Evolutionary conservation across 2,329 filamentous ascomycete genomes (phyloP), one percentile per base, ranked within the genome.

Genomic region (Fusarium sterilihyphosum): DNA sequence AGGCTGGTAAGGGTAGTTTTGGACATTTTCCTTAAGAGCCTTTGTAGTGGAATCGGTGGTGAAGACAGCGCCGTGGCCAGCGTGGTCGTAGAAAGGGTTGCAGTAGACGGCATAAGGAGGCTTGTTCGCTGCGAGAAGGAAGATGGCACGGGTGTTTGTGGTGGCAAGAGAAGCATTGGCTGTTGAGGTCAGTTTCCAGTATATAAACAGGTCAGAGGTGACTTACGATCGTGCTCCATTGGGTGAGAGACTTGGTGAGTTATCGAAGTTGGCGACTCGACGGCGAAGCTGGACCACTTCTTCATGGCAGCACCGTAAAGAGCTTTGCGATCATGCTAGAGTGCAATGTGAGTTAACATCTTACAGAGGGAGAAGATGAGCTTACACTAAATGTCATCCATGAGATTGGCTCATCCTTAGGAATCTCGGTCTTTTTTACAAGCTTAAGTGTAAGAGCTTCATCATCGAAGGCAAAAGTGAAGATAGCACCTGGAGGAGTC

Each of bases 271-370:
- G 94, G 93, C 76, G 89, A 92, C 78, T 92, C 89, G 78, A 97
- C 92, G 52, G 91, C 86, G 82, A 94, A 96, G 81, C 92, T 95
- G 57, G 92, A 92, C 94, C 94, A 97, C 82, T 95, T 96, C 87
- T 97, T 97, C 94, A 96, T 96, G 70, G 94, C 93, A 8, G 94
- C 92, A 78, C 94, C 94, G 82, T 97, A 97, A 70, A 97, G 92
- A 81, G 93, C 92, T 83, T 94, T 96, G 80, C 92, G 93, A 71
- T 88, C 86, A 83, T 97, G 94, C 92, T 96, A 61, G 65, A 65
- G 24, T 7, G 43, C 7, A n/a, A 16, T 26, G 24, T 69, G 17
- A 63, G 61, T 29, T 29, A 49, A 54, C n/a, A 35, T 11, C 14
- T 26, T 31, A 33, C 16, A 40, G 26, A 18, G 53, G 8, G 17